Evolutionary conservation across 768 basidiomycete genomes (phyloP).

Genomic region (Chlorophyllum brunneum): DNA sequence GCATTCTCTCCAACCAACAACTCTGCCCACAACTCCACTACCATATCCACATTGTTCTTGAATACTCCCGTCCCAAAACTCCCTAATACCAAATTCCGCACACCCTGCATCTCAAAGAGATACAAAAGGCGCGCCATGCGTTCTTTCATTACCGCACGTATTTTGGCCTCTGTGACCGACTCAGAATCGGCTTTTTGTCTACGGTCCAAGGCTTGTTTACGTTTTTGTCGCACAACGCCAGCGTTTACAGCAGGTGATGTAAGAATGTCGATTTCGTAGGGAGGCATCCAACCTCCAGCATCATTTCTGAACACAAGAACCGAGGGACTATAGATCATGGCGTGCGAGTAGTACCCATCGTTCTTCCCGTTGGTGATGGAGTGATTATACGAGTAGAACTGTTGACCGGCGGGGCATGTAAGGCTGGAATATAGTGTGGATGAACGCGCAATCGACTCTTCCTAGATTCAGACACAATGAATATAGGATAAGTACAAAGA

Average conservation of each 20-base stretch:
- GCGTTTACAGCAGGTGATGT: slow-evolving; percentile 73
- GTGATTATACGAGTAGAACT: slow-evolving; percentile 56
- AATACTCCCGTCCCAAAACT: slow-evolving; percentile 78
- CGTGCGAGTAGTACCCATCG: slow-evolving; percentile 61
- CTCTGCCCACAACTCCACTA: slow-evolving; percentile 63
- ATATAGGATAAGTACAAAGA: neutral
- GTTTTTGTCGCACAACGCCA: slow-evolving; percentile 27
- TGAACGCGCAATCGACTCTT: slow-evolving; percentile 71
- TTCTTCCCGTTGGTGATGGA: slow-evolving; percentile 31
- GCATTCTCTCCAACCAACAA: slow-evolving; percentile 44
- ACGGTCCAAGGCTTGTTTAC: neutral
- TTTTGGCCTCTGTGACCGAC: slow-evolving; percentile 18
- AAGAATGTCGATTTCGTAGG: slow-evolving; percentile 56
- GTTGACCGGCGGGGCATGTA: slow-evolving; percentile 43
- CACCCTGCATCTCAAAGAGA: slow-evolving; percentile 57
- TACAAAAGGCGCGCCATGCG: slow-evolving; percentile 64
- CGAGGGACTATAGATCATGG: slow-evolving; percentile 67
- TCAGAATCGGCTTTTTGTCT: neutral
- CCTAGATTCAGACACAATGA: slow-evolving; percentile 35
- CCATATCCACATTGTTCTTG: slow-evolving; percentile 49
- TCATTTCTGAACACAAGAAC: slow-evolving; percentile 59
- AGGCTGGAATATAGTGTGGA: slow-evolving; percentile 64
- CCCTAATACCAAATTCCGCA: slow-evolving; percentile 60
- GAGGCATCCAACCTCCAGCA: slow-evolving; percentile 48
- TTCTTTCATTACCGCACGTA: slow-evolving; percentile 53